These are phyloP conservation scores for Tulasnella sp. DNA, from an alignment of 768 basidiomycete genomes.

Conservation along the genomic window DNA sequence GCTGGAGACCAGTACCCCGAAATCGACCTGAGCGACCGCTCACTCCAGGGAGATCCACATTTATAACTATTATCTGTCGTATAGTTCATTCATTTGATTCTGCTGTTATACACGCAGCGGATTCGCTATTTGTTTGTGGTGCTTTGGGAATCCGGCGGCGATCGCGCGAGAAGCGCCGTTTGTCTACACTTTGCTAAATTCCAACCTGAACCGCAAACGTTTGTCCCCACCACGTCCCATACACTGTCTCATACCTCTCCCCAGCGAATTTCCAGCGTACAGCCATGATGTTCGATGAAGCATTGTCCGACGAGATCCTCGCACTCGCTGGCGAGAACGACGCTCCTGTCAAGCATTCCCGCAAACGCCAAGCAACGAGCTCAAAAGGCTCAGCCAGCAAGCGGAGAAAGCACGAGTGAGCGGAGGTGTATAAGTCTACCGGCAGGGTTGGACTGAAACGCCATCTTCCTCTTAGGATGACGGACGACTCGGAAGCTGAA, in stretches of 20 bases:
- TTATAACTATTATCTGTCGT: neutral
- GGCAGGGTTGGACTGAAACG: slow-evolving; percentile 34
- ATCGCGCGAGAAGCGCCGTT: neutral
- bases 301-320: slow-evolving; percentile 31
- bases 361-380: slow-evolving; percentile 23
- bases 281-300: slow-evolving; percentile 22
- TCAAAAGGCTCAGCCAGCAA: slow-evolving; percentile 34
- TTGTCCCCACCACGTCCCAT: neutral
- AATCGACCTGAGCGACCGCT: neutral
- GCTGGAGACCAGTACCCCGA: neutral
- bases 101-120: neutral
- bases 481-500: slow-evolving; percentile 38
- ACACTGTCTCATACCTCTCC: neutral
- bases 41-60: no score
- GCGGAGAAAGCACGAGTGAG: slow-evolving; percentile 69
- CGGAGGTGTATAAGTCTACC: slow-evolving; percentile 8
- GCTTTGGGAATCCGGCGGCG: neutral
- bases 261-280: neutral
- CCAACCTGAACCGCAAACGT: neutral
- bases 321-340: slow-evolving; percentile 32
- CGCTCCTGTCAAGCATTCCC: slow-evolving; percentile 18
- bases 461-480: neutral
- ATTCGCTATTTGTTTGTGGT: neutral
- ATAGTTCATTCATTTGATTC: neutral
- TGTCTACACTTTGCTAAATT: neutral